These are phyloP conservation scores for Botrytis squamosa DNA, from an alignment of 2,329 filamentous ascomycete genomes.

Conservation along the genomic window DNA sequence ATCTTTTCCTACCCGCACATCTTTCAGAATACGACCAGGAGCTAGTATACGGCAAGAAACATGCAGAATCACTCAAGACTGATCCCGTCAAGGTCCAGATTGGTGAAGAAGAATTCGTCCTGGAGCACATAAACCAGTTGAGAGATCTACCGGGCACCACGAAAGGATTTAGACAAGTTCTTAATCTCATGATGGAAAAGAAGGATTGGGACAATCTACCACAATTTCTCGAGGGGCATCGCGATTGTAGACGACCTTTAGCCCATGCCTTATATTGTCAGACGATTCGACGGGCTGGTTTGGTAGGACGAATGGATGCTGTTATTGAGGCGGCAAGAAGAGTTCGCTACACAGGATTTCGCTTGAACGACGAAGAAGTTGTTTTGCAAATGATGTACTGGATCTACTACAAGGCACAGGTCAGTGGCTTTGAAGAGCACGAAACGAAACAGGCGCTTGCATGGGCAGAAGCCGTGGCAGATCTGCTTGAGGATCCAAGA, in stretches of 20 bases:
- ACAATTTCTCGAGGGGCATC: conserved; percentile 36
- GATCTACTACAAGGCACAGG: conserved; percentile 31
- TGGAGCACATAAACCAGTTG: conserved; percentile 33
- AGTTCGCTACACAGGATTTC: conserved; percentile 34
- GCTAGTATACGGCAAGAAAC: conserved; percentile 50
- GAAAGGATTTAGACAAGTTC: conserved; percentile 23
- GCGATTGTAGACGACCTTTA: conserved; percentile 21
- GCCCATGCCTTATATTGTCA: not conserved
- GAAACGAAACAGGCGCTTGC: conserved; percentile 35
- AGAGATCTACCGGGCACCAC: conserved; percentile 29
- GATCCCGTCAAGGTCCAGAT: conserved; percentile 60
- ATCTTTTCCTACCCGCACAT: conserved; percentile 61
- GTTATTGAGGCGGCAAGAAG: conserved; percentile 37
- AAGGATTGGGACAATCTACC: conserved; percentile 40
- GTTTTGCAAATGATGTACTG: conserved; percentile 28
- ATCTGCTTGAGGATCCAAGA: conserved; percentile 34
- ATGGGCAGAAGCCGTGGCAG: conserved; percentile 36
- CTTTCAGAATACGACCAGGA: conserved; percentile 54
- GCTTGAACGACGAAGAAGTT: conserved; percentile 26
- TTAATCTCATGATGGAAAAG: conserved; percentile 37
- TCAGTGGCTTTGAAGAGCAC: conserved; percentile 27
- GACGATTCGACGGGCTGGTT: conserved; percentile 26
- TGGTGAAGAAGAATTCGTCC: conserved; percentile 47
- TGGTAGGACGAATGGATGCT: conserved; percentile 31
- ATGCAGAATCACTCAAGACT: conserved; percentile 49